Conservation (phyloP, 148 eudicot genomes). For the Chenopodium berlandieri region DNA sequence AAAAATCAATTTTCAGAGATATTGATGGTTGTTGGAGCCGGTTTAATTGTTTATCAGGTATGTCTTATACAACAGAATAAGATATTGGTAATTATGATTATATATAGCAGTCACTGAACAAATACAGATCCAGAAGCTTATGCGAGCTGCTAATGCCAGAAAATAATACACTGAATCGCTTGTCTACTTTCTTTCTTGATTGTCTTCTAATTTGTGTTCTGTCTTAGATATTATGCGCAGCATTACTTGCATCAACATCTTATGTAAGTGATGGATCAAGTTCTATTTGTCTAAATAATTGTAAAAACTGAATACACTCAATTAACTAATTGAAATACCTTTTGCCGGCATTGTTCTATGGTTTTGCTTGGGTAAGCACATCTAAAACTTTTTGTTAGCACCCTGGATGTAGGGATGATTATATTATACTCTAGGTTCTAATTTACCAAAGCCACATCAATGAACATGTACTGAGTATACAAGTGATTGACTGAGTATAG, state of each 20-base stretch:
- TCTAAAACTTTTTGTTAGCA: background rate
- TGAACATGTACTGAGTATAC: background rate
- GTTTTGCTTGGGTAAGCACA: slow-evolving; percentile 77
- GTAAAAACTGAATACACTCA: background rate
- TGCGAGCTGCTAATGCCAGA: background rate
- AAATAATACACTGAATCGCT: background rate
- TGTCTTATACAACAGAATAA: background rate
- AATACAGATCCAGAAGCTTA: background rate
- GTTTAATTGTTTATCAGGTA: slow-evolving; percentile 89
- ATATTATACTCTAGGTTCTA: background rate
- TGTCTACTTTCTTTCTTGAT: background rate
- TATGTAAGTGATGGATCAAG: slow-evolving; percentile 51
- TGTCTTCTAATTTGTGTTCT: slow-evolving; percentile 6
- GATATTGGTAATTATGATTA: background rate
- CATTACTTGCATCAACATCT: slow-evolving; percentile 65
- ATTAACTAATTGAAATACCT: background rate
- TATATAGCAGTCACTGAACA: background rate
- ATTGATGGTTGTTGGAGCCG: slow-evolving; percentile 75
- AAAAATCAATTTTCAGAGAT: slow-evolving; percentile 87
- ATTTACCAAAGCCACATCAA: background rate
- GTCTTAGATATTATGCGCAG: slow-evolving; percentile 54
- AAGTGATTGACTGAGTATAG: background rate
- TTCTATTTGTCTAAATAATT: background rate
- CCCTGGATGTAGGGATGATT: background rate
- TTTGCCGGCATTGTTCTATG: slow-evolving; percentile 77